phyloP scores from a whole-genome alignment of 2,329 filamentous ascomycete genomes.

The Aphanocladium album region DNA sequence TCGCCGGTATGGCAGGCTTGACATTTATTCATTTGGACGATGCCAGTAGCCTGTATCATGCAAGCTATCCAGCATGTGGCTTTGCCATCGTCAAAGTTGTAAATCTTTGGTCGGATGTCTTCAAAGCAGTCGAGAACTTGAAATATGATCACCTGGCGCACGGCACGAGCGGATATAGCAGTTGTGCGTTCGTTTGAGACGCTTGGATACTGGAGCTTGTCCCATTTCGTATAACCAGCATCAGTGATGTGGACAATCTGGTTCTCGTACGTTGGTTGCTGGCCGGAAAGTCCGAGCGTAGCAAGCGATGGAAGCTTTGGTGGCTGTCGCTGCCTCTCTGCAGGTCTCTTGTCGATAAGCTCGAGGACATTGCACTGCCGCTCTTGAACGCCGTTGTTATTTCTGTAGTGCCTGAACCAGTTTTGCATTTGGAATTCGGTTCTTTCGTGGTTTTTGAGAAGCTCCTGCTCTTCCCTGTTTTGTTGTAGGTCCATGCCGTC shows the following conservation, averaged over 20 bases:
- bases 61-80: constrained; percentile 42
- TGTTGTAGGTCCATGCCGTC: not conserved
- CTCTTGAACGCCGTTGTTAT: not conserved
- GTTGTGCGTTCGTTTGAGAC: not conserved
- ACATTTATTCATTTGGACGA: constrained; percentile 35
- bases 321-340: not conserved
- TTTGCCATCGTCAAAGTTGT: constrained; percentile 37
- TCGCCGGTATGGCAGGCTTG: constrained; percentile 36
- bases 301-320: not conserved
- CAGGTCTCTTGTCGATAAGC: not conserved
- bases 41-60: constrained; percentile 47
- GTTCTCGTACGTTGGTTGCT: not conserved
- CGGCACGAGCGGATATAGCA: constrained; percentile 20
- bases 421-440: not conserved
- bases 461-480: not conserved
- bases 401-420: not conserved
- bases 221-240: not conserved
- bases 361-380: not conserved
- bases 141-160: constrained; percentile 37
- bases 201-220: not conserved
- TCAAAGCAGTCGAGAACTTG: constrained; percentile 36
- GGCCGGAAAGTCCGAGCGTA: not conserved
- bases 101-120: constrained; percentile 35
- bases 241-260: constrained; percentile 6
- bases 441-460: not conserved